phyloP scores from a whole-genome alignment of 2,329 filamentous ascomycete species.

The Cordyceps farinosa region DNA sequence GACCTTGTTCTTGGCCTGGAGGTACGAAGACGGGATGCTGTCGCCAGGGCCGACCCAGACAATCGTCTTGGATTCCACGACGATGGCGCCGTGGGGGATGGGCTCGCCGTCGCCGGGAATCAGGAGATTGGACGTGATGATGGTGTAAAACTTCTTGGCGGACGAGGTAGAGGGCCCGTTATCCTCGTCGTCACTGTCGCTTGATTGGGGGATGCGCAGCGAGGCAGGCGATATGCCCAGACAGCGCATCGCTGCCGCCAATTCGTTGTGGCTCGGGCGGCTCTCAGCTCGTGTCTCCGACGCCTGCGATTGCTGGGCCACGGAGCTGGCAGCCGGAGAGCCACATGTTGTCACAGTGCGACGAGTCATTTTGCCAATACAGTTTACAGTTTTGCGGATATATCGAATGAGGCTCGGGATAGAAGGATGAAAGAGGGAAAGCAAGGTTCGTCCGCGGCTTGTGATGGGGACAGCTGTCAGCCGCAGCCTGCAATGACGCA shows the following conservation, averaged over 20 bases:
- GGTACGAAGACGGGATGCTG: conserved; percentile 30
- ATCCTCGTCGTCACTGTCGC: neutral
- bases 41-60: conserved; percentile 35
- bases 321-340: neutral
- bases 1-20: conserved; percentile 25
- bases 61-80: conserved; percentile 35
- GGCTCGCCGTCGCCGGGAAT: conserved; percentile 39
- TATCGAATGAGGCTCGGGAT: neutral
- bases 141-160: conserved; percentile 29
- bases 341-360: neutral
- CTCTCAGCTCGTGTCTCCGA: neutral
- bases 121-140: conserved; percentile 32
- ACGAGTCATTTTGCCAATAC: neutral
- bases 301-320: neutral
- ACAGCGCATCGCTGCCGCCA: neutral
- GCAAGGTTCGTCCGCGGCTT: too few relatives aligned
- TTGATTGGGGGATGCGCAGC: neutral
- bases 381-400: neutral
- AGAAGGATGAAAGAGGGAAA: too few relatives aligned
- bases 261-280: neutral
- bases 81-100: conserved; percentile 31
- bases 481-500: neutral
- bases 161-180: neutral
- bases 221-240: neutral
- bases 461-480: neutral